Evolutionary conservation across 78 protist genomes (phyloP).

Genomic region (slime mould (Dictyostelium discoideum)): DNA sequence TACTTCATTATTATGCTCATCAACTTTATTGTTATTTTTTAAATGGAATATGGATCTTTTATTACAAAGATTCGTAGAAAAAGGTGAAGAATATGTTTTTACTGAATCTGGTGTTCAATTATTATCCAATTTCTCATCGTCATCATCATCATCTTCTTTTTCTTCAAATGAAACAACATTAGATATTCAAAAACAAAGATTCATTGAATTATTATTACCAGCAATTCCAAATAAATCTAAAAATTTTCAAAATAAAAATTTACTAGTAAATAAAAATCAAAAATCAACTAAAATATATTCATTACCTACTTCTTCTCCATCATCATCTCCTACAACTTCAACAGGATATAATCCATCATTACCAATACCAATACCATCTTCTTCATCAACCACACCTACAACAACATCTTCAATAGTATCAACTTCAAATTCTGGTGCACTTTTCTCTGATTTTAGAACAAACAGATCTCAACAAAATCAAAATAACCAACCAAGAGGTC

Average conservation of each 20-base stretch:
- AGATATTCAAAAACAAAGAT: background rate
- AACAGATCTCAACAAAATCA: background rate
- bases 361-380: background rate
- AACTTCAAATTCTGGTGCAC: background rate
- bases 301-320: background rate
- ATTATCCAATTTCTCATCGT: background rate
- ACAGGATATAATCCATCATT: background rate
- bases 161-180: background rate
- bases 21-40: background rate
- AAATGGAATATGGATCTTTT: conserved; percentile 25
- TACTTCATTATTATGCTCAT: background rate
- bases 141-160: too few relatives aligned
- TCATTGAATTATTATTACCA: conserved; percentile 9
- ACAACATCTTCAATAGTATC: too few relatives aligned
- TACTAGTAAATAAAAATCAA: background rate
- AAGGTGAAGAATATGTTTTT: background rate
- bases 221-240: background rate
- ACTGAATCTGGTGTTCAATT: background rate
- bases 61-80: background rate
- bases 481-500: background rate
- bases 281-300: background rate
- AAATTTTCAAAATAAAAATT: background rate
- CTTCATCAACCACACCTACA: too few relatives aligned
- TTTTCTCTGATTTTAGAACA: background rate
- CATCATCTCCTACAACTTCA: background rate